Conservation (phyloP, 345 rosid species). For the Trapa bicornis region DNA sequence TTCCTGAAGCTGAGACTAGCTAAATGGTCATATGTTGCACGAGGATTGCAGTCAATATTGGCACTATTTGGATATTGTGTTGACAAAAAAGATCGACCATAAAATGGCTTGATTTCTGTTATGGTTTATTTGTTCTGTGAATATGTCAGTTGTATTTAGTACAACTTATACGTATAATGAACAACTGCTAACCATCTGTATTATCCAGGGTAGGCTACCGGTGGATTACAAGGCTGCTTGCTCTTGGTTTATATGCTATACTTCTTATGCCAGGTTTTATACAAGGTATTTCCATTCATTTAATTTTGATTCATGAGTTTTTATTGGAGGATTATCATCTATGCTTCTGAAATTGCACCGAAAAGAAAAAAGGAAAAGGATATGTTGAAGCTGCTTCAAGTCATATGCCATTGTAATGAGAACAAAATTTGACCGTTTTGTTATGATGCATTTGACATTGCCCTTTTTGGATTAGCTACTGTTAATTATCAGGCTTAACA, state of each 20-base stretch:
- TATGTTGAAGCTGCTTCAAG: not conserved
- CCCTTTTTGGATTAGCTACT: not conserved
- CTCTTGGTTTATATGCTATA: conserved; percentile 72
- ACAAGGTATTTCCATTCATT: conserved; percentile 40
- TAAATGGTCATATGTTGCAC: not conserved
- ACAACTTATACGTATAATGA: not conserved
- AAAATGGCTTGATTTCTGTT: not conserved
- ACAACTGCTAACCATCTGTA: conserved; percentile 13
- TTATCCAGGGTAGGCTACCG: conserved; percentile 90
- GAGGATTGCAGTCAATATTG: not conserved
- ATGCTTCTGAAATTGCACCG: not conserved
- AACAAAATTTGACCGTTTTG: not conserved
- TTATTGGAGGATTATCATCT: not conserved
- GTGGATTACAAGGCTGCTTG: conserved; percentile 64
- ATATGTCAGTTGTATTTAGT: not conserved
- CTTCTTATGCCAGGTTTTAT: conserved; percentile 88
- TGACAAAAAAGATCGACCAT: not conserved
- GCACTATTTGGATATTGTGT: not conserved
- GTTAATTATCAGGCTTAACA: not conserved
- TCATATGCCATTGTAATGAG: not conserved
- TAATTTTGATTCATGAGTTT: not conserved
- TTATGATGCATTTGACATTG: not conserved
- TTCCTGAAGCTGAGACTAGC: not conserved
- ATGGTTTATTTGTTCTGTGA: not conserved
- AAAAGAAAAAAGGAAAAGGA: not conserved